phyloP scores from a whole-genome alignment of 2,329 filamentous ascomycete genomes.

The Tolypocladium guangdongense region DNA sequence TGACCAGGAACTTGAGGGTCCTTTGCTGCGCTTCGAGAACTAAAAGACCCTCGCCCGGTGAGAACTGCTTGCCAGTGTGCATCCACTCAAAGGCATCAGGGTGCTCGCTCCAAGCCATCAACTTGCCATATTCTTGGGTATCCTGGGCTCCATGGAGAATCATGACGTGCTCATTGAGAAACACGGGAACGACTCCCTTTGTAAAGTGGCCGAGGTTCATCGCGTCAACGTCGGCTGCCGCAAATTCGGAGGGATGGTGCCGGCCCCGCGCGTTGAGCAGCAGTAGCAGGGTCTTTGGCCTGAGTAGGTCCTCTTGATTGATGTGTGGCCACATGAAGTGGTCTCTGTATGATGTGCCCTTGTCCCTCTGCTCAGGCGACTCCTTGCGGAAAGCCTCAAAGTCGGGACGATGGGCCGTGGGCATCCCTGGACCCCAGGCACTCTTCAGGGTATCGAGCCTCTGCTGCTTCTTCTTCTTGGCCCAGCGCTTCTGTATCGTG shows the following conservation, averaged over 20 bases:
- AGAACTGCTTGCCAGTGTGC: slow-evolving; percentile 21
- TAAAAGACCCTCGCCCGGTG: slow-evolving; percentile 34
- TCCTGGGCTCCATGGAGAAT: slow-evolving; percentile 17
- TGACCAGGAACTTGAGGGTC: slow-evolving; percentile 35
- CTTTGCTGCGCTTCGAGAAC: slow-evolving; percentile 40
- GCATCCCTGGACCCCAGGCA: slow-evolving; percentile 37
- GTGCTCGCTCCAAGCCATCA: slow-evolving; percentile 22
- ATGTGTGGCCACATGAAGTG: slow-evolving; percentile 41
- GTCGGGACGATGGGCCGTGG: slow-evolving; percentile 38
- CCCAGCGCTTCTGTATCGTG: slow-evolving; percentile 41
- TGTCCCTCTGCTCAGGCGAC: slow-evolving; percentile 3
- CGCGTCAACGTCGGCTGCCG: slow-evolving; percentile 27
- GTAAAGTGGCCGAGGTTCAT: slow-evolving; percentile 19
- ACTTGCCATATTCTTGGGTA: slow-evolving; percentile 22
- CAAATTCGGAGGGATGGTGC: slow-evolving; percentile 34
- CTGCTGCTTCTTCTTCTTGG: slow-evolving; percentile 38
- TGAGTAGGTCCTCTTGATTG: slow-evolving; percentile 44
- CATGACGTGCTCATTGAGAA: slow-evolving; percentile 22
- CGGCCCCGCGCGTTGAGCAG: slow-evolving; percentile 42
- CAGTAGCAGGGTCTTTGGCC: slow-evolving; percentile 31
- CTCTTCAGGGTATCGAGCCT: slow-evolving; percentile 31
- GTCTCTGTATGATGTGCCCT: slow-evolving; percentile 15
- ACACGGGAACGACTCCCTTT: slow-evolving; percentile 12
- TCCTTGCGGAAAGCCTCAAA: slow-evolving; percentile 25
- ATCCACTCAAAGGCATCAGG: slow-evolving; percentile 26